phyloP scores from a whole-genome alignment of 1,284 basidiomycete genomes.

The Leccinum subspadiceum region DNA sequence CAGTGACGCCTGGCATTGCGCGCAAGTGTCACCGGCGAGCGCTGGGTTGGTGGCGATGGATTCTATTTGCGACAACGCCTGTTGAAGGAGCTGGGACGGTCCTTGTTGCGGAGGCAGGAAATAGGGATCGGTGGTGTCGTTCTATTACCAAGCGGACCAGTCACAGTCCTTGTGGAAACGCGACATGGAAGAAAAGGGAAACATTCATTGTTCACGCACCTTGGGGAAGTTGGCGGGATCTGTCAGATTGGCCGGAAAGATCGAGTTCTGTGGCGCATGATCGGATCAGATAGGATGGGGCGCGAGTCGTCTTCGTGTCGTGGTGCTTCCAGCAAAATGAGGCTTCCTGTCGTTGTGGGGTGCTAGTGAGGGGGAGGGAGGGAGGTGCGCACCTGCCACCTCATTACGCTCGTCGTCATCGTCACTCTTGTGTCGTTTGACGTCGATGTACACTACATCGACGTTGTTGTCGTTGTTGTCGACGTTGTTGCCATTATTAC shows the following conservation, averaged over 20 bases:
- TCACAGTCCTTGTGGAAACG: not conserved
- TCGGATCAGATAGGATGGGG: conserved; percentile 3
- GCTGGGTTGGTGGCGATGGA: conserved; percentile 49
- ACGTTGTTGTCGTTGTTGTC: too few relatives aligned
- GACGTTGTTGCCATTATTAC: too few relatives aligned
- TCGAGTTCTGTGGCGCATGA: conserved; percentile 40
- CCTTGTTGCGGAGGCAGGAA: conserved; percentile 55
- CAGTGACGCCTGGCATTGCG: conserved; percentile 60
- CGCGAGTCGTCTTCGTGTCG: too few relatives aligned
- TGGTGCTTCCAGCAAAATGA: too few relatives aligned
- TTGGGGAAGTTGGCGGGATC: conserved; percentile 56
- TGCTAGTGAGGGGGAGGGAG: too few relatives aligned
- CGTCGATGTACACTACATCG: too few relatives aligned
- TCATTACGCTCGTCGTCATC: too few relatives aligned
- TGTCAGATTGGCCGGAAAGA: conserved; percentile 56
- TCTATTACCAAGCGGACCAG: conserved; percentile 24
- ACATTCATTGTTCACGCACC: conserved; percentile 20
- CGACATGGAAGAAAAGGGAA: conserved; percentile 5
- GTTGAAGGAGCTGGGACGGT: conserved; percentile 41
- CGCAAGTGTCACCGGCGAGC: conserved; percentile 51
- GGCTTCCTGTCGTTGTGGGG: too few relatives aligned
- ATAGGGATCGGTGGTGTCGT: conserved; percentile 62
- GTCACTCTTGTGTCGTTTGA: too few relatives aligned
- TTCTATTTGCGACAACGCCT: conserved; percentile 51
- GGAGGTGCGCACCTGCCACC: too few relatives aligned